phyloP scores from a whole-genome alignment of 495 filamentous ascomycete genomes.

The Neurospora cerealis region DNA sequence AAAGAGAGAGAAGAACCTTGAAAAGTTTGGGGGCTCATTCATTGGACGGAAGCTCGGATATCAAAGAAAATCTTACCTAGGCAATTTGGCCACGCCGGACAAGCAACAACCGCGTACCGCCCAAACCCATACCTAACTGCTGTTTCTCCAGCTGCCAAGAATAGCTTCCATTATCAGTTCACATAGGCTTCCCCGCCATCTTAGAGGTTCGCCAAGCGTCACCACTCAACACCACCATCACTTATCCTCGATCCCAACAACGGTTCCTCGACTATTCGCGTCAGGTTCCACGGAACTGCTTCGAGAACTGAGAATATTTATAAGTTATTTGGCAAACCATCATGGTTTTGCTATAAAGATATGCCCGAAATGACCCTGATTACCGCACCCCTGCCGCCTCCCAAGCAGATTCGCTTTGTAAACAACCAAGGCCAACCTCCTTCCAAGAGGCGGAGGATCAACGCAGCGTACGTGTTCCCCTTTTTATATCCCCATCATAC shows the following conservation, averaged over 20 bases:
- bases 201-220: not conserved
- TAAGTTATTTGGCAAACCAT: constrained; percentile 5
- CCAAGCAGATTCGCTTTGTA: constrained; percentile 63
- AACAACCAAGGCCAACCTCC: constrained; percentile 74
- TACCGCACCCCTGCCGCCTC: constrained; percentile 33
- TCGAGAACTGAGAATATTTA: not conserved
- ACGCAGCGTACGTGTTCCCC: constrained; percentile 55
- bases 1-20: not conserved
- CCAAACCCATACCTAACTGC: not conserved
- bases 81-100: constrained; percentile 1
- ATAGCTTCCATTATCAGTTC: not conserved
- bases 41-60: constrained; percentile 2
- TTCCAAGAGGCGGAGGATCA: constrained; percentile 70
- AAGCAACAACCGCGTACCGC: not conserved
- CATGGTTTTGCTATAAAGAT: constrained; percentile 24
- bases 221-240: not conserved
- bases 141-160: not conserved
- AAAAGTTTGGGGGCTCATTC: not conserved
- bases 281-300: not conserved
- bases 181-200: not conserved
- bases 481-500: not conserved
- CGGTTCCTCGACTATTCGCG: not conserved
- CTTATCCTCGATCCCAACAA: not conserved
- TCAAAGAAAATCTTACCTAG: not conserved
- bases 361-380: constrained; percentile 30